Evolutionary conservation across 495 filamentous ascomycete genomes (phyloP).

Genomic region (Penicillium salamii): DNA sequence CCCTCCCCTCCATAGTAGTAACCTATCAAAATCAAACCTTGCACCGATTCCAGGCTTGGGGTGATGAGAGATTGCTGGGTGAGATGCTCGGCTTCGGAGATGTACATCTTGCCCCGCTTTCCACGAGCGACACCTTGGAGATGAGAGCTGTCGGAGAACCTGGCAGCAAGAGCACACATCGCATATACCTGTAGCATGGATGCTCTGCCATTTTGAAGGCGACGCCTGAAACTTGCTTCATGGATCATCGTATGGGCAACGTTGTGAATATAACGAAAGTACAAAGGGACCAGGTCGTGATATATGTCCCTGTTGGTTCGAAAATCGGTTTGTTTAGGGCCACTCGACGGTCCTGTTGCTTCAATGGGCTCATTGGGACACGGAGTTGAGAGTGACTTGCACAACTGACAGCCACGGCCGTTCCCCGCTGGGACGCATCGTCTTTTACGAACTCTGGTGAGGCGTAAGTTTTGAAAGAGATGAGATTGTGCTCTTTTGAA

Average conservation of each 20-base stretch:
- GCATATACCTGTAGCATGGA: constrained; percentile 17
- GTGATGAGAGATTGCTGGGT: constrained; percentile 7
- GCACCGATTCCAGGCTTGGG: constrained; percentile 21
- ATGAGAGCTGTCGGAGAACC: constrained; percentile 15
- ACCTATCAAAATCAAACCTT: constrained; percentile 17
- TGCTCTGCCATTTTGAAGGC: constrained; percentile 15
- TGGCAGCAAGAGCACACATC: constrained; percentile 25
- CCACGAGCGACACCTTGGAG: constrained; percentile 11
- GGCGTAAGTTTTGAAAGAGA: background rate
- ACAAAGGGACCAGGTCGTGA: constrained; percentile 18
- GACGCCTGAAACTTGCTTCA: constrained; percentile 17
- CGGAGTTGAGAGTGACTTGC: constrained; percentile 7
- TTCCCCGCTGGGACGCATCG: constrained; percentile 15
- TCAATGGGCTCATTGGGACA: constrained; percentile 8
- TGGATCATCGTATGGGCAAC: constrained; percentile 25
- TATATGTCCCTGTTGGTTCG: background rate
- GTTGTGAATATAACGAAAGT: constrained; percentile 27
- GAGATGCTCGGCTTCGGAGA: constrained; percentile 8
- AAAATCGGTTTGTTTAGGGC: background rate
- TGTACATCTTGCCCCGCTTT: constrained; percentile 14
- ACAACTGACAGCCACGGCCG: constrained; percentile 13
- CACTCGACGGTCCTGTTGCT: background rate
- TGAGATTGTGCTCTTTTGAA: background rate
- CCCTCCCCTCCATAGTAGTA: constrained; percentile 22
- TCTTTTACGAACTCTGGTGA: constrained; percentile 16